Conservation (phyloP, 257 asterid species). For the Nicotiana noctiflora region DNA sequence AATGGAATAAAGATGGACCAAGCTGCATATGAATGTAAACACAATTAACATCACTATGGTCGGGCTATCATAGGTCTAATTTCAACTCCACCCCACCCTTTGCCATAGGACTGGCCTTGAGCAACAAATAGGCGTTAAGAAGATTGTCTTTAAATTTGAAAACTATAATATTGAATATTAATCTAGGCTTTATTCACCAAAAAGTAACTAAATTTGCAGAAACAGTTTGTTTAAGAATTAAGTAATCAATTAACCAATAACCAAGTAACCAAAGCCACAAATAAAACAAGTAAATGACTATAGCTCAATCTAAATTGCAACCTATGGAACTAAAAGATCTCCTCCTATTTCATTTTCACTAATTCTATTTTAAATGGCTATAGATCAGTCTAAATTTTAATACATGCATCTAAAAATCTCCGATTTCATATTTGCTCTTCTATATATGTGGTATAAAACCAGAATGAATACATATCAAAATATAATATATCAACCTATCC, state of each 20-base stretch:
- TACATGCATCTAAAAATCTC: too few species aligned
- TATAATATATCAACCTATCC: too few species aligned
- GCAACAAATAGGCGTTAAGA: background rate
- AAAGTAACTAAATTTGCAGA: background rate
- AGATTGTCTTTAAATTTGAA: background rate
- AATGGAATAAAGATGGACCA: too few species aligned
- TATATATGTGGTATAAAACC: background rate
- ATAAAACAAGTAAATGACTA: background rate
- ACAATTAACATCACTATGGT: too few species aligned
- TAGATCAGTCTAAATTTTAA: too few species aligned
- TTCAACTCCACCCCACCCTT: background rate
- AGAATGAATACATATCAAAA: background rate
- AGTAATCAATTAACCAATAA: slow-evolving; percentile 1
- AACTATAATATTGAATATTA: background rate
- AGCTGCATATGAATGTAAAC: too few species aligned
- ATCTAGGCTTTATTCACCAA: background rate
- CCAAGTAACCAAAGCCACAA: background rate
- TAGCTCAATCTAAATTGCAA: too few species aligned
- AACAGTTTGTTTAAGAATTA: background rate
- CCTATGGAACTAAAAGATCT: background rate
- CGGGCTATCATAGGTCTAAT: background rate
- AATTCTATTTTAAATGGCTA: too few species aligned
- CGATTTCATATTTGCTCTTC: too few species aligned
- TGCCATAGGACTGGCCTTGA: background rate
- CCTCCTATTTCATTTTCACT: background rate